A percentile compares a stretch with the other conserved stretches of the same genome.
Evolutionary conservation across 208 protist species (phyloP).

Genomic region (Porcisia deanei): DNA sequence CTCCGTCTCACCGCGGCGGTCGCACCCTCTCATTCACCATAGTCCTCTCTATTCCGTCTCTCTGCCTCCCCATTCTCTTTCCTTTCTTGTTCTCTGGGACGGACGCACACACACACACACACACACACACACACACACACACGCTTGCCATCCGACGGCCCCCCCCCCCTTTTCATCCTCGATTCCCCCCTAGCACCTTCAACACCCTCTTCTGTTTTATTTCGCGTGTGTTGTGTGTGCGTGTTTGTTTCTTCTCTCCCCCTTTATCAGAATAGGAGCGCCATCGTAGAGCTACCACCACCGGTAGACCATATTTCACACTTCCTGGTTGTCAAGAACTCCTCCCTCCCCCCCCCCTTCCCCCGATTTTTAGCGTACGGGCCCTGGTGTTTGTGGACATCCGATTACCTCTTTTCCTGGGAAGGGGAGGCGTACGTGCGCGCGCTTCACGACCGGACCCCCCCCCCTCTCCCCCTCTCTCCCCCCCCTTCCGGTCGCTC

Average conservation of each 20-base stretch:
- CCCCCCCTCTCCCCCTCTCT: too few species aligned
- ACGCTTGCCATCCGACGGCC: not conserved
- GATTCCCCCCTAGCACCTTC: not conserved
- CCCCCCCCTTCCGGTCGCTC: not conserved
- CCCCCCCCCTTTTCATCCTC: not conserved
- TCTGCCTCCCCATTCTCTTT: not conserved
- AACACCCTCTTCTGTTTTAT: not conserved
- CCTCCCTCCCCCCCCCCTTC: too few species aligned
- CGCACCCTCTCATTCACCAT: not conserved
- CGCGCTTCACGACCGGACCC: too few species aligned
- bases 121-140: slow-evolving; percentile 3
- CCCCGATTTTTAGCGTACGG: too few species aligned
- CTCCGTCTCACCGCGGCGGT: not conserved
- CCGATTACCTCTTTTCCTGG: too few species aligned
- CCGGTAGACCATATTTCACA: too few species aligned
- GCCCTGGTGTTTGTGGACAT: too few species aligned
- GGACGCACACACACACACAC: not conserved
- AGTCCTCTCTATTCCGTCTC: not conserved
- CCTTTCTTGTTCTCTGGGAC: not conserved
- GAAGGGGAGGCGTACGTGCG: too few species aligned
- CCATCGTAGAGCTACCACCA: not conserved
- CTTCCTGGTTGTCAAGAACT: too few species aligned
- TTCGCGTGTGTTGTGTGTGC: not conserved
- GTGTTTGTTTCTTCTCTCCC: not conserved
- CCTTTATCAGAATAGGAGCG: not conserved